phyloP scores from a whole-genome alignment of 179 eudicot genomes.

The Patellifolia procumbens region DNA sequence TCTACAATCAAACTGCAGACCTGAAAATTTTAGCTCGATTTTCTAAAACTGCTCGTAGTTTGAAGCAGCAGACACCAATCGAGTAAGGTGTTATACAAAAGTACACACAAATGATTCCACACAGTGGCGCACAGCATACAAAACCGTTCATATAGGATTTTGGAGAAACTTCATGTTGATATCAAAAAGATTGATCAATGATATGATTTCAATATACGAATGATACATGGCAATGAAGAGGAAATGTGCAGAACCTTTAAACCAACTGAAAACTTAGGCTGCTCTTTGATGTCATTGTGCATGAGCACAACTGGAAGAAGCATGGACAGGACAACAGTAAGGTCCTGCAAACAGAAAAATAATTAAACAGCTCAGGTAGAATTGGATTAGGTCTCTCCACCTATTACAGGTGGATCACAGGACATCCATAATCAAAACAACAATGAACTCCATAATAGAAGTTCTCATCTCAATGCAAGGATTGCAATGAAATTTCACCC shows the following conservation, averaged over 20 bases:
- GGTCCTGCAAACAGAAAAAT: conserved; percentile 65
- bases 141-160: background rate
- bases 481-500: background rate
- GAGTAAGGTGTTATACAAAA: background rate
- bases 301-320: conserved; percentile 86
- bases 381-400: background rate
- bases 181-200: background rate
- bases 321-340: conserved; percentile 71
- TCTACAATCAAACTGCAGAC: too few relatives aligned
- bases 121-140: background rate
- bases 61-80: background rate
- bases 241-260: conserved; percentile 56
- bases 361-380: background rate
- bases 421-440: background rate
- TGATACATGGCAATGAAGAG: background rate
- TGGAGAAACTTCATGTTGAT: background rate
- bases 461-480: background rate
- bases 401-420: background rate
- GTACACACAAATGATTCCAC: background rate
- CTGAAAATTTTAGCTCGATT: too few relatives aligned
- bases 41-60: too few relatives aligned
- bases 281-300: conserved; percentile 63
- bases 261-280: conserved; percentile 68
- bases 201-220: too few relatives aligned
- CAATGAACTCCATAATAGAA: background rate